Evolutionary conservation across 257 asterid species (phyloP).

Genomic region (Salvia rosmarinus): DNA sequence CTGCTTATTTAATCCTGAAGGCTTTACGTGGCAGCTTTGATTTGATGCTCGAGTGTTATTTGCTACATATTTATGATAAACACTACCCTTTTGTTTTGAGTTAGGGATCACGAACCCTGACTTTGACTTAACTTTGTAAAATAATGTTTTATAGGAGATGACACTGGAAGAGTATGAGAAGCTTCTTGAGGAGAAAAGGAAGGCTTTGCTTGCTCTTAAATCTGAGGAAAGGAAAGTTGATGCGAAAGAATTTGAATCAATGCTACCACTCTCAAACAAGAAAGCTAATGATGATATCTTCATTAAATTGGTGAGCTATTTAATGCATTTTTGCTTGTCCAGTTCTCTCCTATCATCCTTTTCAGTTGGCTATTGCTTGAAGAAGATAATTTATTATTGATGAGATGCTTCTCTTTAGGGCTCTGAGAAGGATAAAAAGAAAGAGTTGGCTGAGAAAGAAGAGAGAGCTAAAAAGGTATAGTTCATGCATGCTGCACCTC

Average conservation of each 20-base stretch:
- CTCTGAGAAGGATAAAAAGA: slow-evolving; percentile 76
- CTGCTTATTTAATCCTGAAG: not conserved
- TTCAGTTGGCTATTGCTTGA: not conserved
- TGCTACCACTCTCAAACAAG: slow-evolving; percentile 81
- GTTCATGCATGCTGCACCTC: not conserved
- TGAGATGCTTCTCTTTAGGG: slow-evolving; percentile 44
- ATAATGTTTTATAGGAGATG: slow-evolving; percentile 65
- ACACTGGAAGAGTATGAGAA: slow-evolving; percentile 90
- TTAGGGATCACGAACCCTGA: too few species aligned
- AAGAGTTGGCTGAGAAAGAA: slow-evolving; percentile 77
- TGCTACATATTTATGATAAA: too few species aligned
- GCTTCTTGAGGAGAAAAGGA: slow-evolving; percentile 79
- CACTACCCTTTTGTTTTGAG: too few species aligned
- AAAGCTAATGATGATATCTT: slow-evolving; percentile 66
- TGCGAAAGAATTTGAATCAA: slow-evolving; percentile 66
- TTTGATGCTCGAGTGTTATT: not conserved
- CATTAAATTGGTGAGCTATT: slow-evolving; percentile 69
- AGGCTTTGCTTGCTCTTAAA: slow-evolving; percentile 64
- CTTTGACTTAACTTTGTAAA: slow-evolving; percentile 17
- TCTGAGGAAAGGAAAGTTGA: slow-evolving; percentile 85
- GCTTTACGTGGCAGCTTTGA: not conserved
- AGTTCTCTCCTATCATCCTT: not conserved
- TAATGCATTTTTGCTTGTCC: not conserved
- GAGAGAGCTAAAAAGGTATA: slow-evolving; percentile 83
- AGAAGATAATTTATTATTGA: not conserved